Evolutionary conservation across 2,329 filamentous ascomycete species (phyloP).

Genomic region (Endocalyx cinctus): DNA sequence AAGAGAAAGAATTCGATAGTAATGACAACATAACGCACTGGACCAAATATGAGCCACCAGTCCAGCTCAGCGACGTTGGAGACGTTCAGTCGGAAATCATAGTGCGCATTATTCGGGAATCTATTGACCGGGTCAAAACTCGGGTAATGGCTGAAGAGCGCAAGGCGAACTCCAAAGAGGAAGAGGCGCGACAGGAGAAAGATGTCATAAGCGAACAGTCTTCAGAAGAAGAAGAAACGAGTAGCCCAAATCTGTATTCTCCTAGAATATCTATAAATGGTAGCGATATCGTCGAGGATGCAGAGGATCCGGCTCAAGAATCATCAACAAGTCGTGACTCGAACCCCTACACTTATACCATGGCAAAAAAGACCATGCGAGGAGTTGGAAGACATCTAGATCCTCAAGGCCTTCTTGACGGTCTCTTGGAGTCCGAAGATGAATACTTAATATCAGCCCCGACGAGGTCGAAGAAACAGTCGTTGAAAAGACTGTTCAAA

Average conservation of each 20-base stretch:
- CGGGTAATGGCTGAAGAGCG: conserved; percentile 30
- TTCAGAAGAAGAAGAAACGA: conserved; percentile 1
- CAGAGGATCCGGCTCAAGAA: background rate
- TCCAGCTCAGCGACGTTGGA: conserved; percentile 32
- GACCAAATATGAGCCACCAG: conserved; percentile 43
- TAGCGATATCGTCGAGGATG: conserved; percentile 2
- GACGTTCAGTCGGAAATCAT: conserved; percentile 37
- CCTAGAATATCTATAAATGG: too few species aligned
- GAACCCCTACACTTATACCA: conserved; percentile 1
- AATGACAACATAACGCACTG: conserved; percentile 35
- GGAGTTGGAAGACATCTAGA: conserved; percentile 1
- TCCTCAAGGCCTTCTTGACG: conserved; percentile 7
- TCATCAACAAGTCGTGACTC: conserved; percentile 1
- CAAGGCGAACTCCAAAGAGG: conserved; percentile 5
- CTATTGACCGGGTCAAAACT: conserved; percentile 40
- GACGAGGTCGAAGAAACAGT: conserved; percentile 29
- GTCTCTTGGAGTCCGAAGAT: too few species aligned
- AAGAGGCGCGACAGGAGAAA: conserved; percentile 22
- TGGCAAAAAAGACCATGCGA: conserved; percentile 1
- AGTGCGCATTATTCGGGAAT: conserved; percentile 35
- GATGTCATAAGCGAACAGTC: conserved; percentile 7
- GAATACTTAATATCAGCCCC: conserved; percentile 8
- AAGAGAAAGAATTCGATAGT: conserved; percentile 13
- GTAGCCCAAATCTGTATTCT: too few species aligned
- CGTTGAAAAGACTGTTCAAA: conserved; percentile 33